phyloP scores from a whole-genome alignment of 75 land plant genomes.

The Pseudotsuga menziesii region DNA sequence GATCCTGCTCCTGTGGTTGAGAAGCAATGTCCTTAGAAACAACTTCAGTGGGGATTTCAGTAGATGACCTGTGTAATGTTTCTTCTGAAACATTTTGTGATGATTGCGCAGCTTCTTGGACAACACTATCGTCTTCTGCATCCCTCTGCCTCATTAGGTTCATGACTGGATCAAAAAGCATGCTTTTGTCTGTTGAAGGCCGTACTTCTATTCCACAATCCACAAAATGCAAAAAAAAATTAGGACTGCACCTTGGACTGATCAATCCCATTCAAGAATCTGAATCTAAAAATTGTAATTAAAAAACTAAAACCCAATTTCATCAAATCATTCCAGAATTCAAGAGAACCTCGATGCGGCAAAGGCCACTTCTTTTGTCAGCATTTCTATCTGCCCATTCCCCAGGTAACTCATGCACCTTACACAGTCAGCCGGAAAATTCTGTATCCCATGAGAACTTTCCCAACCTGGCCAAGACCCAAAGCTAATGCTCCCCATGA shows the following conservation, averaged over 20 bases:
- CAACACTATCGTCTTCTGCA: constrained; percentile 16
- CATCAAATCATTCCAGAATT: background rate
- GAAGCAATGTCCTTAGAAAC: background rate
- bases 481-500: background rate
- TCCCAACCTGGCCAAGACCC: background rate
- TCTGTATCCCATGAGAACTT: background rate
- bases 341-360: too few species aligned
- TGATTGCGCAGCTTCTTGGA: constrained; percentile 21
- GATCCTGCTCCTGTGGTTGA: constrained; percentile 10
- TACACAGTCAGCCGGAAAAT: background rate
- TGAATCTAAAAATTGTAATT: background rate
- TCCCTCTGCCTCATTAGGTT: constrained; percentile 50
- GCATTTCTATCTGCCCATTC: background rate
- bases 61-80: constrained; percentile 14
- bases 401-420: background rate
- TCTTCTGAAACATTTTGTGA: constrained; percentile 13
- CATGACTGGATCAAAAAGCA: constrained; percentile 46
- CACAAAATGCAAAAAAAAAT: background rate
- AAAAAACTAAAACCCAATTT: background rate
- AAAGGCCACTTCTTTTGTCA: background rate
- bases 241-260: background rate
- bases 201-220: constrained; percentile 40
- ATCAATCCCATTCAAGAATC: background rate
- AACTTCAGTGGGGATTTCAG: background rate
- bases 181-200: constrained; percentile 37